A percentile compares a stretch with the other conserved stretches of the same genome.
Conservation (phyloP, 1,139 yeast genomes). For the Dujonia santamariae region DNA sequence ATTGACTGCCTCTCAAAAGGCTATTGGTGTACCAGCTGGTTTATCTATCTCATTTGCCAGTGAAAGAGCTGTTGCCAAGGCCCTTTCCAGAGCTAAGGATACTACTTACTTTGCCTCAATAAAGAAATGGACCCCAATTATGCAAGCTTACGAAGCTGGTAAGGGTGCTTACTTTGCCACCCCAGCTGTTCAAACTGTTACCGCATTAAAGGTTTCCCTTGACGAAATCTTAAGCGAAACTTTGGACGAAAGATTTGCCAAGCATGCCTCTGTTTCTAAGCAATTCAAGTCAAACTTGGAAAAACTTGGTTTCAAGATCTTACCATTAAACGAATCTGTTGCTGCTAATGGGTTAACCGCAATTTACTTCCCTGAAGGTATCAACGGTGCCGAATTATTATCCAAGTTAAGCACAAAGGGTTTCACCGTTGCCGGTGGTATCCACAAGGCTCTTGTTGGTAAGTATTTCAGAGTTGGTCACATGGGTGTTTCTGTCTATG, state of each 20-base stretch:
- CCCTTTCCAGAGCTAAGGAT: slow-evolving; percentile 53
- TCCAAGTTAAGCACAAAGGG: slow-evolving; percentile 58
- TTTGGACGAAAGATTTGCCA: slow-evolving; percentile 59
- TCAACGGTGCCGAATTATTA: slow-evolving; percentile 64
- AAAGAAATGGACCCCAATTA: slow-evolving; percentile 84
- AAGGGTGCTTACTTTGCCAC: slow-evolving; percentile 89
- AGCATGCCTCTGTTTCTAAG: slow-evolving; percentile 61
- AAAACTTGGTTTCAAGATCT: slow-evolving; percentile 62
- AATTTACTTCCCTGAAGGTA: slow-evolving; percentile 75
- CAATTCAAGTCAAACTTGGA: slow-evolving; percentile 59
- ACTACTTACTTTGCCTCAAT: slow-evolving; percentile 72
- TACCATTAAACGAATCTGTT: slow-evolving; percentile 56
- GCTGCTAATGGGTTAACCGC: slow-evolving; percentile 92
- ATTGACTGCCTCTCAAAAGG: slow-evolving; percentile 92
- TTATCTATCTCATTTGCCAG: slow-evolving; percentile 76
- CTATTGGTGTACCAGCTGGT: slow-evolving; percentile 93
- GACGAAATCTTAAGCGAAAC: slow-evolving; percentile 63
- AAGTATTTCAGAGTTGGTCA: slow-evolving; percentile 93
- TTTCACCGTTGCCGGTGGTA: slow-evolving; percentile 88
- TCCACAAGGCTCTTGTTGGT: slow-evolving; percentile 75
- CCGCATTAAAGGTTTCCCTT: slow-evolving; percentile 76
- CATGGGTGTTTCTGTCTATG: slow-evolving; percentile 67
- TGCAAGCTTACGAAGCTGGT: slow-evolving; percentile 84
- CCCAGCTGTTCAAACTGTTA: slow-evolving; percentile 84
- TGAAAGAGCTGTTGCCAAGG: slow-evolving; percentile 66